Conservation (phyloP, 805 yeast species). For the Yamadazyma ubonensis region DNA sequence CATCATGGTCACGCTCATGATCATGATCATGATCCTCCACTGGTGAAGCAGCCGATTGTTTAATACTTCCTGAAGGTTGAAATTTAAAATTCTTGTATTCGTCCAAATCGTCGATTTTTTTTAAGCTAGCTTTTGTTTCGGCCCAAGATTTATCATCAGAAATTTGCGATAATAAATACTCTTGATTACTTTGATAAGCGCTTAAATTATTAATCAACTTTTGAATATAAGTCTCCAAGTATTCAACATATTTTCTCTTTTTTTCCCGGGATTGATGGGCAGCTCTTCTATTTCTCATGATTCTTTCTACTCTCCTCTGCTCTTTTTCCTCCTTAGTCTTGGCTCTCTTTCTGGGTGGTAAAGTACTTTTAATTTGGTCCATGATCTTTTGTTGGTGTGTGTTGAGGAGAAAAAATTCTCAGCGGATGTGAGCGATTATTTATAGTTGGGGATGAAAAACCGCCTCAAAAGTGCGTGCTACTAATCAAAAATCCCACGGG, state of each 20-base stretch:
- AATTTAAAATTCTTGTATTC: slow-evolving; percentile 10
- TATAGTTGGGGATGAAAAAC: too few species aligned
- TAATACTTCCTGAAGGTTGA: neutral
- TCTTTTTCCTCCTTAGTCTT: slow-evolving; percentile 96
- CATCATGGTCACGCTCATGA: neutral
- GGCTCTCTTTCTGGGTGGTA: slow-evolving; percentile 96
- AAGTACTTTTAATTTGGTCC: slow-evolving; percentile 38
- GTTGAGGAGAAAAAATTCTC: slow-evolving; percentile 4
- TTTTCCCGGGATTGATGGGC: slow-evolving; percentile 98
- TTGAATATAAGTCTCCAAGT: slow-evolving; percentile 62
- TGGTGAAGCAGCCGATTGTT: neutral
- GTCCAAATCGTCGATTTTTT: slow-evolving; percentile 8
- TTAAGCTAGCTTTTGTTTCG: slow-evolving; percentile 2
- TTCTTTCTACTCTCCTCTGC: slow-evolving; percentile 91
- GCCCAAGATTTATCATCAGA: neutral
- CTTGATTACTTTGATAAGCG: slow-evolving; percentile 23
- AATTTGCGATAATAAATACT: slow-evolving; percentile 8
- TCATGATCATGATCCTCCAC: neutral
- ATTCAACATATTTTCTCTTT: slow-evolving; percentile 89
- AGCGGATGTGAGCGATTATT: slow-evolving; percentile 3
- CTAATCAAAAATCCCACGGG: too few species aligned
- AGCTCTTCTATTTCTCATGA: slow-evolving; percentile 90
- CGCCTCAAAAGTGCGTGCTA: too few species aligned
- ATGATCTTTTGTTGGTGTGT: neutral
- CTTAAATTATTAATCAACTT: slow-evolving; percentile 39